Evolutionary conservation across 108 stramenopile genomes (phyloP), one percentile per base, ranked within the genome.

Genomic region (Fistulifera pelliculosa): DNA sequence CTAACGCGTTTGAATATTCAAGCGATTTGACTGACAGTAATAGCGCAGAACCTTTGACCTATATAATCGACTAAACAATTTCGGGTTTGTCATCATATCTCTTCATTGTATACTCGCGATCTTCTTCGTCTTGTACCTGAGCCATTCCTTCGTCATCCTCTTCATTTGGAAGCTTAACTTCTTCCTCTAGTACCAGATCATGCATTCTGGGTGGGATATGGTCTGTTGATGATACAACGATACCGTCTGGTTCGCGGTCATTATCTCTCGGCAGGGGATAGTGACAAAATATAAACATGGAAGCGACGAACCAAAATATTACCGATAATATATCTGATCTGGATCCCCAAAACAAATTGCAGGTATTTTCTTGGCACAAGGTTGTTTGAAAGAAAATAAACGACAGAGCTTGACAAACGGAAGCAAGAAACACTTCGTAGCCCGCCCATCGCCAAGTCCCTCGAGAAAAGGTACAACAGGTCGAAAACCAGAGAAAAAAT

Each of bases 361-460:
- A 88, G n/a, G 42, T 47, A 56, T 71, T 71, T 45, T 58, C 45
- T 64, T 69, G 31, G 54, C 86, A 88, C 38, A 84, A 27, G n/a
- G 49, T 47, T 6, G 75, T 81, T n/a, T 26, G 38, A 49, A 84
- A 84, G 78, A 80, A 88, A 26, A 68, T 17, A 51, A 75, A 84
- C 2, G 75, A 43, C 18, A 81, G 7, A 12, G 52, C 52, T 53
- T 81, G 79, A 38, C 63, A 79, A 6, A 80, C 13, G 21, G 64
- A 40, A 0, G 81, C 86, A 4, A 66, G 27, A 10, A 83, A 31
- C 7, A 88, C 21, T 48, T 74, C 68, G 45, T 72, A 76, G n/a
- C 80, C 86, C 17, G 71, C 73, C 75, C 66, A 77, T 56, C 79
- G 52, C 83, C 87, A 84, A 15, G 75, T 77, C 6, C 49, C 70